Base-by-base conservation (phyloP, 2,329 filamentous ascomycete genomes). In the Elsinoe necatrix region DNA sequence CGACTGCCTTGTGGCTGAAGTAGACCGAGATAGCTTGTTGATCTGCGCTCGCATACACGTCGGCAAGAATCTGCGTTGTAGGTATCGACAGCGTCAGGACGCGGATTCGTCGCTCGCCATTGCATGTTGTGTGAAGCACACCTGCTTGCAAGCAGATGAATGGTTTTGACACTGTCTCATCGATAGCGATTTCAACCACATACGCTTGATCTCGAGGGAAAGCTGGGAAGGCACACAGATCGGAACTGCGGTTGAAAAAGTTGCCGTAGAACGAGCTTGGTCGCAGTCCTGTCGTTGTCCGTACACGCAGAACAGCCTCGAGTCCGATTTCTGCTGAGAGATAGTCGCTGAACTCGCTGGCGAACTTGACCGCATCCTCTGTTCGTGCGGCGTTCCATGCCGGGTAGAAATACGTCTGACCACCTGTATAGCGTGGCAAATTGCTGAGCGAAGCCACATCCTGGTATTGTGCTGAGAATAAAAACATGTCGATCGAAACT, bases 211-310 rank as follows among this genome's bases (percentile, higher is more conserved):
- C 93, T 68, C 93, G 86, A 29, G 93, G 93, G 77, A 98, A 97
- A 0, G 93, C 91, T 1, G 93, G 93, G 79, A 98, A 98, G 11
- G 93, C 93, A 70, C 93, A 97, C 29, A 98, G 82, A 74, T 98
- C 93, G 14, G 91, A 96, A 69, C 89, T 95, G 64, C 93, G 83
- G 77, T 97, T 98, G 80, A 98, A 98, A 74, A 98, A 98, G 76
- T 98, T 98, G 63, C 93, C 93, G 72, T 97, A 98, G 74, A 98
- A 98, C 1, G 92, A 91, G 75, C 85, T 95, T 87, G 97, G 97
- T 55, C 93, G 84, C 58, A 98, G 75, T 54, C 93, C 93, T 21
- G 91, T 97, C 1, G 91, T 96, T 16, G 93, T 93, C 63, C 93
- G 86, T 37, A 98, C 93, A 69, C 93, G 87, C 57, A 98, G 84